phyloP scores from a whole-genome alignment of 1,284 basidiomycete species.

The Ceratobasidium sp. region DNA sequence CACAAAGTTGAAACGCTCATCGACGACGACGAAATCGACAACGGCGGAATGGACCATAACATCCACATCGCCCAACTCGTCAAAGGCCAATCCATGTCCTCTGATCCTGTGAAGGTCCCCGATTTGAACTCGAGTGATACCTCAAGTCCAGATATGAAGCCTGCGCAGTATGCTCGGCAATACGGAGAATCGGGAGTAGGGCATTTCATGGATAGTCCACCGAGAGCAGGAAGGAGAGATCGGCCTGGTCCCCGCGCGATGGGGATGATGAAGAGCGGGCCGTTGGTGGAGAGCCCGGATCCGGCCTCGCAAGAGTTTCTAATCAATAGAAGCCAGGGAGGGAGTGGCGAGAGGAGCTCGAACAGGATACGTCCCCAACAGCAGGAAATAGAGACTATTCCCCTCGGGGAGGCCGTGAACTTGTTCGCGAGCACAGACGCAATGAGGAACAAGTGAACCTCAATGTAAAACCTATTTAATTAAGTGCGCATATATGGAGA shows the following conservation, averaged over 20 bases:
- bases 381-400: neutral
- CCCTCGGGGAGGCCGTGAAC: neutral
- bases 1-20: constrained; percentile 32
- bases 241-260: too few relatives aligned
- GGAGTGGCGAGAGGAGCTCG: neutral
- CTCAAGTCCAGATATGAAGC: neutral
- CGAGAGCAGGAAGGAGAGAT: neutral
- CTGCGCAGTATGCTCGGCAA: constrained; percentile 5
- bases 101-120: neutral
- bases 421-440: constrained; percentile 17
- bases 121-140: neutral
- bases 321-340: neutral
- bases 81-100: neutral
- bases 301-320: constrained; percentile 16
- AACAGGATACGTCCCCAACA: neutral
- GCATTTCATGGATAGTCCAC: constrained; percentile 28
- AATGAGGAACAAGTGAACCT: neutral
- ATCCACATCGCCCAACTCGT: constrained; percentile 25
- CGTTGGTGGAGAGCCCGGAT: constrained; percentile 34
- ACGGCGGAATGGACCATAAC: constrained; percentile 36
- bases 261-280: neutral
- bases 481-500: too few relatives aligned
- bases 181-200: constrained; percentile 36
- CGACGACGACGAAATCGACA: constrained; percentile 26
- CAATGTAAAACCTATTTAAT: neutral